Evolutionary conservation across 306 rosid species (phyloP).

Genomic region (Dalbergia cultrata): DNA sequence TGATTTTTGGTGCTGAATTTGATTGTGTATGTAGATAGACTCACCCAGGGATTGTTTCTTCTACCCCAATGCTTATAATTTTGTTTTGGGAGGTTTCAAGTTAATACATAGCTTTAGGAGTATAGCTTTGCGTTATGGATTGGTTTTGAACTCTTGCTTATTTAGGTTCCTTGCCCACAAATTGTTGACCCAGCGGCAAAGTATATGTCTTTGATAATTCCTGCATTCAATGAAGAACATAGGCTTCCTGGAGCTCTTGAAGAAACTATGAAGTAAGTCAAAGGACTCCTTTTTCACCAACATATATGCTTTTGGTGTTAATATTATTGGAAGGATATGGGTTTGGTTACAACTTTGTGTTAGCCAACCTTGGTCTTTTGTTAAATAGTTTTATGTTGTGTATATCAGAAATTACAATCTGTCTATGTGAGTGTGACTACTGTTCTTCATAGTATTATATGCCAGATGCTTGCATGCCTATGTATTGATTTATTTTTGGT

Average conservation of each 20-base stretch:
- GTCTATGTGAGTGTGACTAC: background rate
- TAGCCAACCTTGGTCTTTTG: conserved; percentile 11
- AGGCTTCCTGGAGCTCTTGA: conserved; percentile 92
- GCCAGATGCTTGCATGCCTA: conserved; percentile 14
- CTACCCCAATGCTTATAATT: background rate
- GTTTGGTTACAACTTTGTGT: background rate
- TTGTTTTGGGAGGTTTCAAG: conserved; percentile 9
- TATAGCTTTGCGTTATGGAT: conserved; percentile 11
- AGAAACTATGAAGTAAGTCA: conserved; percentile 84
- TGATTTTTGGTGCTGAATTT: background rate
- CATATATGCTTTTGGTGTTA: conserved; percentile 24
- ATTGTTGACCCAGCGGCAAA: conserved; percentile 88
- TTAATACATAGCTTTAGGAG: conserved; percentile 22
- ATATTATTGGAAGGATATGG: conserved; percentile 23
- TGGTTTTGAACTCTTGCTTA: conserved; percentile 42
- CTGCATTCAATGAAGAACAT: conserved; percentile 86
- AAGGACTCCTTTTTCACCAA: conserved; percentile 8
- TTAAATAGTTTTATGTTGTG: background rate
- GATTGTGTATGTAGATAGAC: conserved; percentile 3
- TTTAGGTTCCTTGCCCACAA: conserved; percentile 83
- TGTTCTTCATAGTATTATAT: background rate
- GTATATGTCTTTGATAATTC: conserved; percentile 86
- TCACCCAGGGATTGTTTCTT: conserved; percentile 1
- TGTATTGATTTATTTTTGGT: conserved; percentile 2
- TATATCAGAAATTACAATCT: background rate